Evolutionary conservation across 1,139 yeast species (phyloP).

Genomic region (Petasospora rhodanensis): DNA sequence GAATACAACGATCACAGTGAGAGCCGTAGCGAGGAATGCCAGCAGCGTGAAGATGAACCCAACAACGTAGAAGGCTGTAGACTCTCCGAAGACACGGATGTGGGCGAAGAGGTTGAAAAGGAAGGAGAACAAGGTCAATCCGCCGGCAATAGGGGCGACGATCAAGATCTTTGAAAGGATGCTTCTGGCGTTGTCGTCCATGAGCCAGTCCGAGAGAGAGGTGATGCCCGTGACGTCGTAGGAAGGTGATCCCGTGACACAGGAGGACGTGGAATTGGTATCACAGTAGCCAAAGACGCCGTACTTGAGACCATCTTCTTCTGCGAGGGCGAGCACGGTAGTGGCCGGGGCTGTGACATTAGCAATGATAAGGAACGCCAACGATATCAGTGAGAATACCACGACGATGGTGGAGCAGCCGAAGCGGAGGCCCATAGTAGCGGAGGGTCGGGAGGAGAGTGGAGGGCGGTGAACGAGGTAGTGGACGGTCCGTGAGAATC

Average conservation of each 20-base stretch:
- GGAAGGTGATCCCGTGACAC: slow-evolving; percentile 46
- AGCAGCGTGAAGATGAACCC: slow-evolving; percentile 36
- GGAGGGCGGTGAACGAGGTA: too few species aligned
- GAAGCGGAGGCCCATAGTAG: slow-evolving; percentile 18
- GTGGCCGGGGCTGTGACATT: slow-evolving; percentile 63
- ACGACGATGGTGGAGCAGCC: slow-evolving; percentile 30
- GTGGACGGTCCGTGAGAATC: too few species aligned
- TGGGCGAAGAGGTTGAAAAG: slow-evolving; percentile 41
- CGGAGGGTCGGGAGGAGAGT: neutral
- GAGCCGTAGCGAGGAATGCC: slow-evolving; percentile 47
- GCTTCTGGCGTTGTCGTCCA: slow-evolving; percentile 55
- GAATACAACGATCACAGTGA: slow-evolving; percentile 49
- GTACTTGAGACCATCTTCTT: slow-evolving; percentile 48
- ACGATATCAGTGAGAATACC: slow-evolving; percentile 33
- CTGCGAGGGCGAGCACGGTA: slow-evolving; percentile 42
- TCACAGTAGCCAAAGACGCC: slow-evolving; percentile 87
- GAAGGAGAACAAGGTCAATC: slow-evolving; percentile 48
- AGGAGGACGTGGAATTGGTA: slow-evolving; percentile 32
- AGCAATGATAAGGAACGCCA: slow-evolving; percentile 46
- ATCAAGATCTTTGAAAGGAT: slow-evolving; percentile 67
- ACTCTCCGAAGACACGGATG: slow-evolving; percentile 38
- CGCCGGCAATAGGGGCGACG: slow-evolving; percentile 79
- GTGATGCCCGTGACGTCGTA: slow-evolving; percentile 20
- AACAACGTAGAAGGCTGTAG: slow-evolving; percentile 28
- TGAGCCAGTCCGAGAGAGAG: slow-evolving; percentile 38